Base-by-base conservation (phyloP, 352 stramenopile genomes). In the Peronospora destructor region DNA sequence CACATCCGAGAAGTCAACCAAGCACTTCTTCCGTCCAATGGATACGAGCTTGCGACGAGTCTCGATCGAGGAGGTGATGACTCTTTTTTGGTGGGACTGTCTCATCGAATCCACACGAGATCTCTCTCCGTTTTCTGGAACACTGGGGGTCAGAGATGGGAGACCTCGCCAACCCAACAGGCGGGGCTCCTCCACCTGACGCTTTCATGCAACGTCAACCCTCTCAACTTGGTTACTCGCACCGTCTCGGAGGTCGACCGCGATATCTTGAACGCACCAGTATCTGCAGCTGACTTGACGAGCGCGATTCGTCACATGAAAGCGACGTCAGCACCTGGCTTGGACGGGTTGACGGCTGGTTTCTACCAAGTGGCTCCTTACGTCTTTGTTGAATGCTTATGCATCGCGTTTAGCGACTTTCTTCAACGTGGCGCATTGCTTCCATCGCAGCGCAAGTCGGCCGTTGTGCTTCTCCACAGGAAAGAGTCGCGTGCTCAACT, bases 401-500 rank as follows among this genome's bases (percentile, higher is more conserved):
- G 5, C 8, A 32, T 32, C 7, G 28, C 12, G 0, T 32, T 32
- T 3, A 11, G 1, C 28, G 28, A 12, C 2, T 12, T 2, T 0
- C 6, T 12, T 12, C 6, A 32, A 2, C 7, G 6, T 3, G 28
- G 28, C 26, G 28, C 4, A 4, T 3, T 32, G 8, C 28, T 12
- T 13, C 28, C 28, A 2, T 32, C 28, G 2, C 28, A 32, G 28
- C 28, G 28, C 0, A 32, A 32, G 28, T 32, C 28, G 2, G 28
- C 6, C 0, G 28, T 32, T 2, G 10, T 32, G 5, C 23, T 58
- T 9, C n/a, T 52, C 4, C 45, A 45, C 16, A 53, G 53, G 23
- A 59, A 53, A 13, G 36, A 19, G n/a, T 19, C 40, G 8, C 52
- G 52, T 30, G n/a, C 28, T 3, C 23, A 38, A 13, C 45, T 19